Base-by-base conservation (phyloP, 371 early-diverging fungal genomes). In the Haplosporangium sp. region DNA sequence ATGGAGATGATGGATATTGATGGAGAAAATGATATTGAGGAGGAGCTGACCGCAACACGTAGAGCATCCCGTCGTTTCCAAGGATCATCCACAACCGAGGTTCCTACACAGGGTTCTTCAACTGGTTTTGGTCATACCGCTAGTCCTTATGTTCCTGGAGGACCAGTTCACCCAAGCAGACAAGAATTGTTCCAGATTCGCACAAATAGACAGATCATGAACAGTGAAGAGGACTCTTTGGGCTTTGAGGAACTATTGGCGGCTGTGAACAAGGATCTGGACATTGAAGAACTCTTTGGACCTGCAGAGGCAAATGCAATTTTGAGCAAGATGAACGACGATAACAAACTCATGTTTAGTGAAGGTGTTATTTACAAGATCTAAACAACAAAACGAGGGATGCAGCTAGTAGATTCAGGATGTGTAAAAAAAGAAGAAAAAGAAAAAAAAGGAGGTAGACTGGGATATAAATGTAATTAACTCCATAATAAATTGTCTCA, bases 261-360 rank as follows among this genome's bases (percentile, higher is more conserved):
- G n/a, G 78, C 74, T 6, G 74, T 90, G 42, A 92, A 90, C 65
- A 52, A 69, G 34, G 74, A 61, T 10, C 58, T 89, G 39, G 63
- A 76, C 19, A 69, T 86, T 35, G 62, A 70, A 10, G 82, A 77
- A 34, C 66, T 71, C 34, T 86, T 84, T 67, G 74, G 86, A 15
- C 72, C 72, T 2, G 68, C 69, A 39, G 91, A 91, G 82, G 86
- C 87, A 3, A 84, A 85, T 20, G 84, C 83, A 8, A 87, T 85
- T 34, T 78, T 91, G 72, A 72, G 72, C 53, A 74, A 74, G 60
- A 89, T 94, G 93, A 84, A 88, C 47, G 78, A 81, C 17, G 88
- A 79, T 34, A 94, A 94, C 83, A 88, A 92, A 69, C 83, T 94
- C 69, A 93, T 93, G 92, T 91, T 88, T 83, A 86, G 85, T 44